Conservation (phyloP, 129 eudicot genomes). For the Escallonia rubra region DNA sequence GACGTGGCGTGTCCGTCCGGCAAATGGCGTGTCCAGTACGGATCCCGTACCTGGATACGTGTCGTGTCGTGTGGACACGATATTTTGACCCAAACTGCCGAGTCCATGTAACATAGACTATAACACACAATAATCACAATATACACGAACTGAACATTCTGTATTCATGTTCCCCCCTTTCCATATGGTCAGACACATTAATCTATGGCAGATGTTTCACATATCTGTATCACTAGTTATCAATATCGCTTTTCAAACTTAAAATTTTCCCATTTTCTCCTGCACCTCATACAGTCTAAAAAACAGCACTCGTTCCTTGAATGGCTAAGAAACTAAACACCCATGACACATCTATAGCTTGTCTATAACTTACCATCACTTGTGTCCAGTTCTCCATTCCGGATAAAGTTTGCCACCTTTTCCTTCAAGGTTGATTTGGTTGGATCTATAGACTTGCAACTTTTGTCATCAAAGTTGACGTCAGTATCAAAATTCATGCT, state of each 20-base stretch:
- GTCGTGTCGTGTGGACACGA: too few species aligned
- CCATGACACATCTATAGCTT: neutral
- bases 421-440: slow-evolving; percentile 47
- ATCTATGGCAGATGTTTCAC: too few species aligned
- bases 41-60: too few species aligned
- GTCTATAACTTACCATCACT: slow-evolving; percentile 51
- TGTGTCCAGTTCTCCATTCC: slow-evolving; percentile 59
- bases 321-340: neutral
- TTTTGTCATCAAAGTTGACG: slow-evolving; percentile 16
- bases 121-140: too few species aligned
- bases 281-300: neutral
- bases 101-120: too few species aligned
- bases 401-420: slow-evolving; percentile 68
- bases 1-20: too few species aligned
- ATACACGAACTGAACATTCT: too few species aligned
- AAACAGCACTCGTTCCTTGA: neutral
- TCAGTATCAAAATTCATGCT: slow-evolving; percentile 8
- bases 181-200: neutral
- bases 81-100: too few species aligned
- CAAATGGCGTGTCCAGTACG: too few species aligned
- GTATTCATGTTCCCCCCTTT: neutral
- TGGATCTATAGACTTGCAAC: slow-evolving; percentile 16
- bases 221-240: too few species aligned
- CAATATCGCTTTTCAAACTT: too few species aligned
- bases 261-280: neutral